Base-by-base conservation (phyloP, 2,329 filamentous ascomycete genomes). In the Phyllosticta paracitricarpa region DNA sequence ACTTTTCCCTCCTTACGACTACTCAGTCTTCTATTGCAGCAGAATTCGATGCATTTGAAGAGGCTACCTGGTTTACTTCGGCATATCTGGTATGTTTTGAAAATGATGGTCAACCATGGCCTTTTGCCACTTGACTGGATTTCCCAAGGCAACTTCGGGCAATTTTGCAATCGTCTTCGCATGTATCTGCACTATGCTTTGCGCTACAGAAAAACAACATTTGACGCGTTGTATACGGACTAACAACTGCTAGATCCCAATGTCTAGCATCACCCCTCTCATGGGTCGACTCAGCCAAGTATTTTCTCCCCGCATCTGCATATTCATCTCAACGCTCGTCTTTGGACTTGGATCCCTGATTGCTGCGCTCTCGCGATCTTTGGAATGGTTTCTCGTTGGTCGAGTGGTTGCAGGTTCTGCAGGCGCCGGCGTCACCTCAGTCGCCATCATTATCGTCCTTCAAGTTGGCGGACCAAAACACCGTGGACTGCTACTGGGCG, bases 1-100 rank as follows among this genome's bases (percentile, higher is more conserved):
- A 94, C 69, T 89, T 92, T 75, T 89, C 86, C 12, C 85, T 90
- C 66, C 86, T 95, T 70, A 89, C 89, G 5, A 92, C 91, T 61
- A 89, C 88, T 1, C 90, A 94, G 74, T 89, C 86, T 7, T 79
- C 80, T 57, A 89, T 95, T 65, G 89, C 89, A 2, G 82, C 81
- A 7, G 89, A 93, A 65, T 78, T 95, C 1, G 80, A 89, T 72
- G 84, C 88, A 1, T 91, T 90, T 68, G 84, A 86, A 61, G 78
- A 84, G 61, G 85, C 85, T 40, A 88, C 84, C 72, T 95, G 89
- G 89, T 91, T 94, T 70, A 91, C 88, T 7, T 89, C 88, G 33
- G 80, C 87, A 2, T 95, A 90, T 70, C 79, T 94, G 14, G 71
- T 62, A 35, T 33, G 60, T 51, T 53, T 51, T 28, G 24, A 19